A percentile compares a stretch with the other conserved stretches of the same genome.
These are phyloP conservation scores for Lagenidium giganteum DNA, from an alignment of 352 stramenopile species.

Conservation along the genomic window DNA sequence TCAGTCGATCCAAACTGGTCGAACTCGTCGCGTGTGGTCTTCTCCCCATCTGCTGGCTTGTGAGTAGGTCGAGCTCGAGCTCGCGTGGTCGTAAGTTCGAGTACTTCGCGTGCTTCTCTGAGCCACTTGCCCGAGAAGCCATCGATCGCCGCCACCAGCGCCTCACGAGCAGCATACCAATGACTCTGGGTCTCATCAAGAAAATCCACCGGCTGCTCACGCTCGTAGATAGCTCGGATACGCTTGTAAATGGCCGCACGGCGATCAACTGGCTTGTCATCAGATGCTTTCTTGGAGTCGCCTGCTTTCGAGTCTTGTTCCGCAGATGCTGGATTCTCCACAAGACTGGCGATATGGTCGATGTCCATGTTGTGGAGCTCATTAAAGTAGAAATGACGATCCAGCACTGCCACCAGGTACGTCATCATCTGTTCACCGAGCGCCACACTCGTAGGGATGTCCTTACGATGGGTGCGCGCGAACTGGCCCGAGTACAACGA, in stretches of 20 bases:
- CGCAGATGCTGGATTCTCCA: not conserved
- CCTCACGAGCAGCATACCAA: constrained; percentile 63
- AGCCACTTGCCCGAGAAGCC: constrained; percentile 68
- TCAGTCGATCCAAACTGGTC: no score
- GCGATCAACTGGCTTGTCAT: constrained; percentile 3
- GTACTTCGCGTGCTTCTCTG: constrained; percentile 46
- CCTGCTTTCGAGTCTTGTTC: constrained; percentile 2
- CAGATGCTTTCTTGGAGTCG: not conserved
- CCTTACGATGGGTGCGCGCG: constrained; percentile 52
- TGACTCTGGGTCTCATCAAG: constrained; percentile 53
- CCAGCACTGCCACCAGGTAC: constrained; percentile 73
- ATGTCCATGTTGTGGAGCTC: constrained; percentile 69
- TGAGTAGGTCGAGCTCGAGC: constrained; percentile 1
- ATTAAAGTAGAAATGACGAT: constrained; percentile 82
- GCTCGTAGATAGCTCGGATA: constrained; percentile 80
- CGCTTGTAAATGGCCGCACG: constrained; percentile 43
- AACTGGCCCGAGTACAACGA: constrained; percentile 76
- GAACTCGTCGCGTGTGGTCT: no score
- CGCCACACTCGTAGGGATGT: constrained; percentile 45
- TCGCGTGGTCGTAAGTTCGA: constrained; percentile 37
- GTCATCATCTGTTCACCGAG: constrained; percentile 85
- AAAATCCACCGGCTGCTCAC: constrained; percentile 52
- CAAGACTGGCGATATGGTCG: constrained; percentile 46
- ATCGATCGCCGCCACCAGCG: constrained; percentile 69
- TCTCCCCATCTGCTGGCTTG: not conserved